Evolutionary conservation across 148 eudicot species (phyloP).

Genomic region (Tetragonia tetragonoides): DNA sequence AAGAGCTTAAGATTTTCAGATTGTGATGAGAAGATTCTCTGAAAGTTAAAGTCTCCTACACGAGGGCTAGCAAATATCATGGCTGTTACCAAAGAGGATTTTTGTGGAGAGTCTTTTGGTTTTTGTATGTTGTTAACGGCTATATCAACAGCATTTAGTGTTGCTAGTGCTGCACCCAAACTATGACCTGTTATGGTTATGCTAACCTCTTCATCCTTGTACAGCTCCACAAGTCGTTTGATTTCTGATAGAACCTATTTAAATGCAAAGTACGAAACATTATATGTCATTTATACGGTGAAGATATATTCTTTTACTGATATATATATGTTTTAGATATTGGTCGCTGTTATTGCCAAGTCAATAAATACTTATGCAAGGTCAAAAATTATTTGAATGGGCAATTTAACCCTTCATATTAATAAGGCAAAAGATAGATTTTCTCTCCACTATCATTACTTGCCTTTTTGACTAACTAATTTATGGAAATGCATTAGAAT

Average conservation of each 20-base stretch:
- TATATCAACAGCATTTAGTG: slow-evolving; percentile 65
- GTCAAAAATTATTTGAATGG: too few relatives aligned
- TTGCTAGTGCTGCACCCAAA: slow-evolving; percentile 61
- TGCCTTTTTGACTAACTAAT: too few relatives aligned
- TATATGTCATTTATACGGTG: too few relatives aligned
- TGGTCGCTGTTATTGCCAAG: too few relatives aligned
- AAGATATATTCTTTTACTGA: too few relatives aligned
- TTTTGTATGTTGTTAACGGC: slow-evolving; percentile 43
- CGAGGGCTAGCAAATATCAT: slow-evolving; percentile 60
- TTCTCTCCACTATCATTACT: too few relatives aligned
- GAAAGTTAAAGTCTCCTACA: slow-evolving; percentile 59
- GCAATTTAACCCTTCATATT: too few relatives aligned
- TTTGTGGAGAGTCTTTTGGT: slow-evolving; percentile 23
- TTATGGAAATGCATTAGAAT: too few relatives aligned
- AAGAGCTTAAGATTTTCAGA: slow-evolving; percentile 33
- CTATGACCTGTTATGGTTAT: slow-evolving; percentile 65
- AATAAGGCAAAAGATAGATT: too few relatives aligned
- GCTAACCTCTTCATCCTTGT: slow-evolving; percentile 59
- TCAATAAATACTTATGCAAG: too few relatives aligned
- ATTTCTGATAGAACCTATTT: slow-evolving; percentile 58
- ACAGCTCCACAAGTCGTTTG: slow-evolving; percentile 39
- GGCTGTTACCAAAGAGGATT: slow-evolving; percentile 51
- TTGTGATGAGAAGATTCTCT: slow-evolving; percentile 22
- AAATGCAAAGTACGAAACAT: not conserved
- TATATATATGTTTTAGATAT: too few relatives aligned